Evolutionary conservation across 2,329 filamentous ascomycete species (phyloP), one percentile per base, ranked within the genome.

Genomic region (Colletotrichum liriopes): DNA sequence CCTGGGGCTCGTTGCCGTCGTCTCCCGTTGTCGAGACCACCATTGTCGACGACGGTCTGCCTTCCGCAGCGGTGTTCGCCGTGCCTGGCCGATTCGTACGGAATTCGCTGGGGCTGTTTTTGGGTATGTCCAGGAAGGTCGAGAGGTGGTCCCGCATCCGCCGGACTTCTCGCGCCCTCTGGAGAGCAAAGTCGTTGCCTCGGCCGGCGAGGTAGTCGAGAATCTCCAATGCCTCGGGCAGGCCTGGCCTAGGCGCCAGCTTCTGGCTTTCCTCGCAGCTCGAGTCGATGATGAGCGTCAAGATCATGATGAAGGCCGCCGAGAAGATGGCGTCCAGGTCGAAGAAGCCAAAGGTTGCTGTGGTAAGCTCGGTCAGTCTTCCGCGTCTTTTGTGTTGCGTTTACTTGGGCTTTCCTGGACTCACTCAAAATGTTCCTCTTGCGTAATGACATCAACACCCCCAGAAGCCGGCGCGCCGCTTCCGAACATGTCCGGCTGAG

Each of bases 341-440:
- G 56, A 74, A 72, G 43, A 73, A 74, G 5, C 64, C 69, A 23
- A 72, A 72, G 0, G 63, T 73, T 9, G 72, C 72, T 74, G 11
- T 5, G 3, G 0, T n/a, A 14, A 2, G 1, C 9, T 49, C 49
- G 7, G 59, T 61, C 14, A 61, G 43, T 35, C 41, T 2, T 20
- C 29, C 29, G 32, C 26, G 0, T 16, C 20, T 23, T 20, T 11
- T 3, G 3, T 58, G n/a, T 7, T 5, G 9, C 26, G 0, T 43
- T 7, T 0, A 12, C 12, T 4, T 18, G 5, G 3, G 7, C 18
- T 11, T 52, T 1, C 5, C 2, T 1, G 3, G 1, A 51, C 68
- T 51, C 29, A 80, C 78, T 75, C 20, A 80, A 75, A 58, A 80
- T 80, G 16, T 79, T 77, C 29, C 77, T 76, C 29, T 77, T 78